These are phyloP conservation scores for Pyracantha coccinea DNA, from an alignment of 331 rosid genomes.

Conservation along the genomic window DNA sequence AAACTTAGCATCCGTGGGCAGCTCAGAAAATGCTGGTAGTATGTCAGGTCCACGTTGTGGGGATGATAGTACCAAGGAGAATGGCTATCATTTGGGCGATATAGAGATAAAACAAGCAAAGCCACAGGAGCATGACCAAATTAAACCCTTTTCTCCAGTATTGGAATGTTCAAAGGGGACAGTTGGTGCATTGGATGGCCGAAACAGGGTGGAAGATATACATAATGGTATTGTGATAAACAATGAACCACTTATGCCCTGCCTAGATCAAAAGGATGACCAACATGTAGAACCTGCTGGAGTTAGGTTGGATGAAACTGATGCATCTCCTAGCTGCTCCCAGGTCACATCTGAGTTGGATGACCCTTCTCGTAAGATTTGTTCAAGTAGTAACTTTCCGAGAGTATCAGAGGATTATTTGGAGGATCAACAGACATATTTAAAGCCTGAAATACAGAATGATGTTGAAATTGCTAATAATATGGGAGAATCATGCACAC, in stretches of 20 bases:
- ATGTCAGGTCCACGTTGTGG: conserved; percentile 19
- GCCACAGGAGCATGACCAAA: conserved; percentile 26
- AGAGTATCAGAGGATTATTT: conserved; percentile 32
- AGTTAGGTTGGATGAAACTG: conserved; percentile 31
- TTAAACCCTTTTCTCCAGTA: conserved; percentile 7
- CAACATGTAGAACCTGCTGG: conserved; percentile 32
- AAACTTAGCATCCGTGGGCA: conserved; percentile 25
- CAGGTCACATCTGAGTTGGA: conserved; percentile 59
- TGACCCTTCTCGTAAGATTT: conserved; percentile 36
- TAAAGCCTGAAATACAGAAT: conserved; percentile 36
- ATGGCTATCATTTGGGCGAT: conserved; percentile 32
- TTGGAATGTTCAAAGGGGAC: conserved; percentile 39
- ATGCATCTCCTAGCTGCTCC: conserved; percentile 51
- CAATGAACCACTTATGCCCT: conserved; percentile 29
- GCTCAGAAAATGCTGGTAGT: conserved; percentile 19
- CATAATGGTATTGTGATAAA: conserved; percentile 48
- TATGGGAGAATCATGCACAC: conserved; percentile 32
- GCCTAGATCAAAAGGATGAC: conserved; percentile 30
- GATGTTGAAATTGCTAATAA: conserved; percentile 24
- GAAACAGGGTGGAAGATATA: conserved; percentile 45
- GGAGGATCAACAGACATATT: conserved; percentile 37
- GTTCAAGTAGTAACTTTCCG: conserved; percentile 27
- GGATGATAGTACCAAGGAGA: conserved; percentile 35
- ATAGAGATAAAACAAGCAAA: conserved; percentile 30
- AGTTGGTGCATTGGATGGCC: conserved; percentile 33